phyloP scores from a whole-genome alignment of 768 basidiomycete species.

The Gloeopeniophorella convolvens region DNA sequence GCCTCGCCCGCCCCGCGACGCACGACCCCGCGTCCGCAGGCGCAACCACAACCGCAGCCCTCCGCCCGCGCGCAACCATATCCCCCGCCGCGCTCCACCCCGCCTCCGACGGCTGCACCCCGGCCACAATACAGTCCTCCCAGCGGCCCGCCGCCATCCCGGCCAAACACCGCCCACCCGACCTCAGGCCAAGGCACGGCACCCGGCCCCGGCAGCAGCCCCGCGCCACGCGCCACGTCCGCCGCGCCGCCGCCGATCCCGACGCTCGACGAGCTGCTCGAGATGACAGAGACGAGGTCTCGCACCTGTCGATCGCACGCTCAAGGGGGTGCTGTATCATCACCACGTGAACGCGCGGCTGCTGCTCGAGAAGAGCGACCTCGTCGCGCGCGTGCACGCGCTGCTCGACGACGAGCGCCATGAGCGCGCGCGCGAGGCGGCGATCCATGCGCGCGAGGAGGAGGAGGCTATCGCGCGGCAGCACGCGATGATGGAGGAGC shows the following conservation, averaged over 20 bases:
- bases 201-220: constrained; percentile 6
- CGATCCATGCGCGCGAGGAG: constrained; percentile 31
- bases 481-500: constrained; percentile 24
- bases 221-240: constrained; percentile 20
- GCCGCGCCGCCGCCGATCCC: constrained; percentile 33
- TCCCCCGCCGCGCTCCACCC: constrained; percentile 17
- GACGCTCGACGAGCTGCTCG: constrained; percentile 61
- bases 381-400: constrained; percentile 62
- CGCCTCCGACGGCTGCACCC: constrained; percentile 9
- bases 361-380: constrained; percentile 80
- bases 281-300: constrained; percentile 53
- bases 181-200: background rate
- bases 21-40: constrained; percentile 23
- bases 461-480: constrained; percentile 18
- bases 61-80: constrained; percentile 21
- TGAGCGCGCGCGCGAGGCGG: constrained; percentile 44
- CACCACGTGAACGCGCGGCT: constrained; percentile 65
- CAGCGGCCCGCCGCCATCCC: background rate
- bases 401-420: constrained; percentile 59
- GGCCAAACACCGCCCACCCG: background rate
- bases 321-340: constrained; percentile 74
- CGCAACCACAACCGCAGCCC: constrained; percentile 21
- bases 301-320: constrained; percentile 56
- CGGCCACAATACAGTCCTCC: background rate
- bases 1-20: constrained; percentile 21